These are phyloP conservation scores for Magnolia officinalis DNA, from an alignment of 164 flowering plant species.

Conservation along the genomic window DNA sequence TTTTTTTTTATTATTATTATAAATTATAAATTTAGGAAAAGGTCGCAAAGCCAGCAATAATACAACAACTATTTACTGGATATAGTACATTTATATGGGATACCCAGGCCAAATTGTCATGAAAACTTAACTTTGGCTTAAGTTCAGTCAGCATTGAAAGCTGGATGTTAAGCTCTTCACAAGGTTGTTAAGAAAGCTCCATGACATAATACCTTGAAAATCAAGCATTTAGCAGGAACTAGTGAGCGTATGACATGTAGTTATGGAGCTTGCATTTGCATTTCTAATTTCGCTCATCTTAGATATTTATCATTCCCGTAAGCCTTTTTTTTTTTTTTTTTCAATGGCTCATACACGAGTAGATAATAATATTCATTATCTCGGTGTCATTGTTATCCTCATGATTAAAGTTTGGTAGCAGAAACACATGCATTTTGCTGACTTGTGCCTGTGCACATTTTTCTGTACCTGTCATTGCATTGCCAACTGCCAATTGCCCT, in stretches of 20 bases:
- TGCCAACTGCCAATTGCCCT: neutral
- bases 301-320: too few species aligned
- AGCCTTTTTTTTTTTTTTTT: too few species aligned
- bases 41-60: too few species aligned
- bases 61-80: too few species aligned
- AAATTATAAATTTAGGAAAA: too few species aligned
- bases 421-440: neutral
- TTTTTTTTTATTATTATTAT: too few species aligned
- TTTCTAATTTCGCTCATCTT: neutral
- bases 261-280: neutral
- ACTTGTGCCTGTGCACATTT: neutral
- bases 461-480: neutral
- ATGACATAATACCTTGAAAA: neutral
- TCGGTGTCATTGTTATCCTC: neutral
- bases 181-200: neutral
- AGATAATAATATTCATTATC: too few species aligned
- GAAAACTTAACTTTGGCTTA: too few species aligned
- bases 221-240: neutral
- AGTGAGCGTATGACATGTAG: neutral
- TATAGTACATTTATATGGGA: too few species aligned
- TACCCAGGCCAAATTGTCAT: too few species aligned
- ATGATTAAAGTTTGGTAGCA: neutral
- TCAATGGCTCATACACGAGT: too few species aligned
- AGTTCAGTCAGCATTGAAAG: too few species aligned
- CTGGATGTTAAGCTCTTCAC: neutral